Evolutionary conservation across 2,329 filamentous ascomycete species (phyloP).

Genomic region (Byssochlamys sp.): DNA sequence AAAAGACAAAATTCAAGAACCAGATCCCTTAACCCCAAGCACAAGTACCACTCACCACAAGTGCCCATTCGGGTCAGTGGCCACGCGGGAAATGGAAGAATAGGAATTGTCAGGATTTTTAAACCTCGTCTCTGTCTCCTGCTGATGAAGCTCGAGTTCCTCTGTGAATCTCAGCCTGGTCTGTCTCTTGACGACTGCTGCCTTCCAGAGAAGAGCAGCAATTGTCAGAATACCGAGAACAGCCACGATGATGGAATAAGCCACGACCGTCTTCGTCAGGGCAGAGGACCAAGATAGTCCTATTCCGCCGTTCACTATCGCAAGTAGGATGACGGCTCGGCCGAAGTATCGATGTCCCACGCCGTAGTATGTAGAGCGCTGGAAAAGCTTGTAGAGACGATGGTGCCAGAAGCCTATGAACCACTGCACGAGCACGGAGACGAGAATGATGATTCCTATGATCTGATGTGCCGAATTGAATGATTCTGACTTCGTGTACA

Average conservation of each 20-base stretch:
- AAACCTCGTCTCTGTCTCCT: background rate
- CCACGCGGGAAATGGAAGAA: background rate
- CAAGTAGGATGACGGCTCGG: conserved; percentile 16
- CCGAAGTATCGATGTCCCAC: conserved; percentile 20
- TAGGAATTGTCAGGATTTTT: background rate
- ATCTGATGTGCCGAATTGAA: conserved; percentile 41
- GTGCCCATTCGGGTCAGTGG: background rate
- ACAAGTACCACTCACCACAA: background rate
- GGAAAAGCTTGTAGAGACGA: conserved; percentile 18
- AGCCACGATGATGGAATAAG: conserved; percentile 8
- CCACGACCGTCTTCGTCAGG: conserved; percentile 5
- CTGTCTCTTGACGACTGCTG: background rate
- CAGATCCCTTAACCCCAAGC: background rate
- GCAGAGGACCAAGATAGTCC: conserved; percentile 12
- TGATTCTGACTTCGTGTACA: conserved; percentile 27
- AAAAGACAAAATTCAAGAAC: background rate
- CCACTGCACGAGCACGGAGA: conserved; percentile 25
- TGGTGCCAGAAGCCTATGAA: conserved; percentile 33
- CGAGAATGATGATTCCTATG: conserved; percentile 33
- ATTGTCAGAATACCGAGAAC: background rate
- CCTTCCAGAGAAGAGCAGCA: conserved; percentile 2
- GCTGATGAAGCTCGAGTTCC: background rate
- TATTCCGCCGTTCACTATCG: conserved; percentile 11
- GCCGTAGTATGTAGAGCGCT: conserved; percentile 8
- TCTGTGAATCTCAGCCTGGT: background rate